These are phyloP conservation scores for Polytrichum formosum DNA, from an alignment of 225 moss, liverwort and hornwort genomes.

Conservation along the genomic window DNA sequence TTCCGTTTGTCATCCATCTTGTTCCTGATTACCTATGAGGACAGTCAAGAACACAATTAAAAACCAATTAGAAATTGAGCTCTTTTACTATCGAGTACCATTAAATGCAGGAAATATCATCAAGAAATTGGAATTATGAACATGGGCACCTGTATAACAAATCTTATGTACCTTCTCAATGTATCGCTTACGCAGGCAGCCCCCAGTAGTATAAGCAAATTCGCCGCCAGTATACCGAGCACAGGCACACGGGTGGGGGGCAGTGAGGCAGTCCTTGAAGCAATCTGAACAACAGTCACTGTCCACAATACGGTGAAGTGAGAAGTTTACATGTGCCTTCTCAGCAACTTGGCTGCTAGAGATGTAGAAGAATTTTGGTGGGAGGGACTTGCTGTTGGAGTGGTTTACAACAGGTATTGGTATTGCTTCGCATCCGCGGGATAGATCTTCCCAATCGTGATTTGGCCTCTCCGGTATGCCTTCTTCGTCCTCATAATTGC, in stretches of 20 bases:
- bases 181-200: conserved; percentile 48
- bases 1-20: conserved; percentile 28
- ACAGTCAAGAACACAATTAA: not conserved
- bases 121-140: too few species aligned
- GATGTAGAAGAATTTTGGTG: conserved; percentile 79
- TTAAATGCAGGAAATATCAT: too few species aligned
- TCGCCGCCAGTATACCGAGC: conserved; percentile 83
- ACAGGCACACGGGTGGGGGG: conserved; percentile 65
- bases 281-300: conserved; percentile 78
- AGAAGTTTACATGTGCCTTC: conserved; percentile 67
- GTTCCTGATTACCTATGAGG: conserved; percentile 35
- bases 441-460: conserved; percentile 65
- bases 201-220: conserved; percentile 70
- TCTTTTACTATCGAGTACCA: too few species aligned
- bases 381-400: conserved; percentile 61
- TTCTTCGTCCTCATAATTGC: conserved; percentile 12
- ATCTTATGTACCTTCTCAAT: conserved; percentile 32
- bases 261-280: conserved; percentile 59
- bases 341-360: conserved; percentile 64
- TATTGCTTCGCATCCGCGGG: conserved; percentile 67
- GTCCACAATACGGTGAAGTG: conserved; percentile 78
- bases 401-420: conserved; percentile 79
- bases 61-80: too few species aligned
- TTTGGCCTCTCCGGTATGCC: conserved; percentile 4
- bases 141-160: not conserved